These are phyloP conservation scores for Epipyxis sp. DNA, from an alignment of 108 stramenopile species.

Conservation along the genomic window DNA sequence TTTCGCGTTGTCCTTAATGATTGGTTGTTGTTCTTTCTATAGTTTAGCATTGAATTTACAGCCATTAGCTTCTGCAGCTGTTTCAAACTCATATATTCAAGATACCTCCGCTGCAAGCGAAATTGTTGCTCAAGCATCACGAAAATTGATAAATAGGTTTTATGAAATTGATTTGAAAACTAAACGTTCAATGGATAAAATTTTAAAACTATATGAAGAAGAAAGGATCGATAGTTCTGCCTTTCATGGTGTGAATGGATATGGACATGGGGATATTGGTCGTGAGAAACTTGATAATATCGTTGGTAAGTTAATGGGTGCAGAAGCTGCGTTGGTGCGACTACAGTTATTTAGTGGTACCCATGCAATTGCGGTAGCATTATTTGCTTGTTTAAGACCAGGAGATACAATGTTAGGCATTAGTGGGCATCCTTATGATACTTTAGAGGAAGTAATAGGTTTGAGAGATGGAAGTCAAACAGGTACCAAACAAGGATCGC, in stretches of 20 bases:
- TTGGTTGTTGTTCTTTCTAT: too few relatives aligned
- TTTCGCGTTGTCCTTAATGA: too few relatives aligned
- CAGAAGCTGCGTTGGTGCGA: slow-evolving; percentile 49
- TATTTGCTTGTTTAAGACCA: slow-evolving; percentile 45
- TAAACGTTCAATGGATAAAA: neutral
- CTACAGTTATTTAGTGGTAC: slow-evolving; percentile 56
- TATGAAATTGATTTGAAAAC: neutral
- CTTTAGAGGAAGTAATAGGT: slow-evolving; percentile 54
- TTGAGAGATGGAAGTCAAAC: neutral
- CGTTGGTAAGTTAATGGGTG: slow-evolving; percentile 46
- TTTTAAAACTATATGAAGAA: slow-evolving; percentile 40
- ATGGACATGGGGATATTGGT: slow-evolving; percentile 49
- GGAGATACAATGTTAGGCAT: slow-evolving; percentile 48
- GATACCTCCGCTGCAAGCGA: too few relatives aligned
- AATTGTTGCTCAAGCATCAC: too few relatives aligned
- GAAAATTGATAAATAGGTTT: neutral
- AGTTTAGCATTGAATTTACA: too few relatives aligned
- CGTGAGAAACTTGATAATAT: slow-evolving; percentile 47
- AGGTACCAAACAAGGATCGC: neutral
- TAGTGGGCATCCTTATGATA: slow-evolving; percentile 51
- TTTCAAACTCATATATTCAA: too few relatives aligned
- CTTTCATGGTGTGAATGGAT: slow-evolving; percentile 49
- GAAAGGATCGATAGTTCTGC: slow-evolving; percentile 45
- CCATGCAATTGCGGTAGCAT: slow-evolving; percentile 49
- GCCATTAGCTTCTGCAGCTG: too few relatives aligned